Percentiles rank a stretch among this genome's conserved stretches.
phyloP scores from a whole-genome alignment of 2,329 filamentous ascomycete species.

The Pseudogymnoascus pannorum region DNA sequence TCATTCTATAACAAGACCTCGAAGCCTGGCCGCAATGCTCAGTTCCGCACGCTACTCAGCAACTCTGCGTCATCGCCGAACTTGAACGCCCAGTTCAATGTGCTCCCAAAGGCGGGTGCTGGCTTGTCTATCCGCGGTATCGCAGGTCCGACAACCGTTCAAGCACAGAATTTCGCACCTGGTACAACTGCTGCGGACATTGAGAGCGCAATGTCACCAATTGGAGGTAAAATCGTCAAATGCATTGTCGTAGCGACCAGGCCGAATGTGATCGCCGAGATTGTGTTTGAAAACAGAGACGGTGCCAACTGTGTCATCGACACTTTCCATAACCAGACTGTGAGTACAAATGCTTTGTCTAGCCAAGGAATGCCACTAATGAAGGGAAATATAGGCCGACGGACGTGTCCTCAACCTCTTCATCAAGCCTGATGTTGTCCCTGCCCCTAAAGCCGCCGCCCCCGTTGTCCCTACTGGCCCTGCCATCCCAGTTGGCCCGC shows the following conservation, averaged over 20 bases:
- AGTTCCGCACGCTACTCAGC: slow-evolving; percentile 22
- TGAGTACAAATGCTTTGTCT: slow-evolving; percentile 33
- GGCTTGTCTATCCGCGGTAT: slow-evolving; percentile 68
- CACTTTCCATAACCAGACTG: slow-evolving; percentile 72
- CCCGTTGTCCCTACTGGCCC: slow-evolving; percentile 13
- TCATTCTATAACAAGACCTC: slow-evolving; percentile 29
- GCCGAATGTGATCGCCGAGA: slow-evolving; percentile 70
- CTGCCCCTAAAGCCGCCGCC: slow-evolving; percentile 7
- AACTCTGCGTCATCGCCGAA: slow-evolving; percentile 26
- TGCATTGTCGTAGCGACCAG: slow-evolving; percentile 61
- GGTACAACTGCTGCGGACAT: slow-evolving; percentile 79
- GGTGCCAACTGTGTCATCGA: slow-evolving; percentile 68
- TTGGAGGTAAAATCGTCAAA: slow-evolving; percentile 61
- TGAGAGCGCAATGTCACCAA: slow-evolving; percentile 69
- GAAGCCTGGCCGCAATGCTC: slow-evolving; percentile 18
- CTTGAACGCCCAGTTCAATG: slow-evolving; percentile 28
- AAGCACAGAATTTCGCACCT: slow-evolving; percentile 74
- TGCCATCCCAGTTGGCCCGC: slow-evolving; percentile 24
- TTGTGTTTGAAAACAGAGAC: slow-evolving; percentile 64
- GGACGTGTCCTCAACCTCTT: slow-evolving; percentile 68
- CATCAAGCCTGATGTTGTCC: slow-evolving; percentile 45
- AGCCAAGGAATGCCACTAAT: slow-evolving; percentile 15
- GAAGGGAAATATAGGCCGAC: slow-evolving; percentile 50
- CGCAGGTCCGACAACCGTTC: slow-evolving; percentile 62
- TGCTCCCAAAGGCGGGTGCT: slow-evolving; percentile 29